phyloP scores from a whole-genome alignment of 345 rosid species.

The Pistacia integerrima region DNA sequence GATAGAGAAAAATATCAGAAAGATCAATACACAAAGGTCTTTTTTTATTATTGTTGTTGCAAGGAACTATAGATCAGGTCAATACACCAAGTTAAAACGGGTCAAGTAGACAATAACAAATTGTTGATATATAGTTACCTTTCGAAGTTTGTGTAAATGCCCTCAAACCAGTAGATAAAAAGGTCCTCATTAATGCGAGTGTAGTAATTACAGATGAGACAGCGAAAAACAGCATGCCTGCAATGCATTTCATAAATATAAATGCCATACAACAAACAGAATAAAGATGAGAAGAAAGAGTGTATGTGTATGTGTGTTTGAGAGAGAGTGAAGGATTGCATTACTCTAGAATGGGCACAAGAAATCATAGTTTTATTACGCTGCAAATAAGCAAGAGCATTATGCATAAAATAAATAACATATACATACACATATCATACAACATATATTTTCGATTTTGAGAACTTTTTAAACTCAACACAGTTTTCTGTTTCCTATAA shows the following conservation, averaged over 20 bases:
- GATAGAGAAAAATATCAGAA: not conserved
- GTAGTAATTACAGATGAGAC: slow-evolving; percentile 56
- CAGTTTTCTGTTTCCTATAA: no score
- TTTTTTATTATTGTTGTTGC: not conserved
- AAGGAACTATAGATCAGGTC: not conserved
- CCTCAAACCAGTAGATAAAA: slow-evolving; percentile 76
- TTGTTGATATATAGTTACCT: slow-evolving; percentile 46
- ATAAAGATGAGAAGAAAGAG: not conserved
- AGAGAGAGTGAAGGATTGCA: not conserved
- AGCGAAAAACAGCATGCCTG: slow-evolving; percentile 88
- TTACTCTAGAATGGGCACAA: not conserved
- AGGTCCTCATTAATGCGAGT: slow-evolving; percentile 63
- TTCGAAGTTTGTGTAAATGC: slow-evolving; percentile 71
- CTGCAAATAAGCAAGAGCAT: not conserved
- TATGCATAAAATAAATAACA: not conserved
- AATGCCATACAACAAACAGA: not conserved
- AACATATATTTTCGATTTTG: no score
- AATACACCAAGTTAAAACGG: not conserved
- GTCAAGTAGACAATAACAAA: not conserved
- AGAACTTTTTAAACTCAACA: no score
- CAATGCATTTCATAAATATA: slow-evolving; percentile 2
- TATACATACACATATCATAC: not conserved
- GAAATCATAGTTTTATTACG: not conserved
- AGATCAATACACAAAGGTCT: no score
- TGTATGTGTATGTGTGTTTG: not conserved